These are phyloP conservation scores for Zygnema cylindricum DNA, from an alignment of 139 green algal species.

Conservation along the genomic window DNA sequence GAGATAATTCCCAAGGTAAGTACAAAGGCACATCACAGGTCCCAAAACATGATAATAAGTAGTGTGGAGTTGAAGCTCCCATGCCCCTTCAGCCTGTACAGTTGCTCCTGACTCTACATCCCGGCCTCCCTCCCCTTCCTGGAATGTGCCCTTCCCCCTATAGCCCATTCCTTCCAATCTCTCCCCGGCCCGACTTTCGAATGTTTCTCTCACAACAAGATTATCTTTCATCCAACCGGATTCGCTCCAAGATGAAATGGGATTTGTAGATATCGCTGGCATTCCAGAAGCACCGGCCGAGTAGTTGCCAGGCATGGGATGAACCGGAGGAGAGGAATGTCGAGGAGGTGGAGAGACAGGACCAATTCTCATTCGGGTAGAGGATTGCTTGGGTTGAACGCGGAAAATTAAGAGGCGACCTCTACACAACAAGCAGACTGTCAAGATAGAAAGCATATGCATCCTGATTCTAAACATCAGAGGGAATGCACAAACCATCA, in stretches of 20 bases:
- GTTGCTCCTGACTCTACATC: neutral
- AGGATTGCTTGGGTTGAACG: neutral
- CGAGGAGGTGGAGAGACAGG: neutral
- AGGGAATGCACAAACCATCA: neutral
- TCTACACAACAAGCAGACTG: neutral
- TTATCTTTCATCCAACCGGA: neutral
- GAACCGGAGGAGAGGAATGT: neutral
- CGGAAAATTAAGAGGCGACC: neutral
- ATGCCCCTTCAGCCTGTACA: slow-evolving; percentile 1
- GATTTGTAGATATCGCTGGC: neutral
- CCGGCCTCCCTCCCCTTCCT: slow-evolving; percentile 8
- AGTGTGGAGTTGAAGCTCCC: slow-evolving; percentile 36
- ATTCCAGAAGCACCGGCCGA: neutral
- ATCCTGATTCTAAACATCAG: no score
- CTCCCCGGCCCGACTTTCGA: neutral
- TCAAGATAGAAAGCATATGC: no score
- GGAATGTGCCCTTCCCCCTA: neutral
- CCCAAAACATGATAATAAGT: slow-evolving; percentile 18
- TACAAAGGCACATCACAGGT: slow-evolving; percentile 22
- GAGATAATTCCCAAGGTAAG: slow-evolving; percentile 48
- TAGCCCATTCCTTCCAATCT: neutral
- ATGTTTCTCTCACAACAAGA: neutral
- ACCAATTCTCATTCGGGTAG: neutral
- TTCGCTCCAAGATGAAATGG: neutral
- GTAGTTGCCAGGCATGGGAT: neutral